Evolutionary conservation across 495 filamentous ascomycete genomes (phyloP), one percentile per base, ranked within the genome.

Genomic region (Penicillium lagena): DNA sequence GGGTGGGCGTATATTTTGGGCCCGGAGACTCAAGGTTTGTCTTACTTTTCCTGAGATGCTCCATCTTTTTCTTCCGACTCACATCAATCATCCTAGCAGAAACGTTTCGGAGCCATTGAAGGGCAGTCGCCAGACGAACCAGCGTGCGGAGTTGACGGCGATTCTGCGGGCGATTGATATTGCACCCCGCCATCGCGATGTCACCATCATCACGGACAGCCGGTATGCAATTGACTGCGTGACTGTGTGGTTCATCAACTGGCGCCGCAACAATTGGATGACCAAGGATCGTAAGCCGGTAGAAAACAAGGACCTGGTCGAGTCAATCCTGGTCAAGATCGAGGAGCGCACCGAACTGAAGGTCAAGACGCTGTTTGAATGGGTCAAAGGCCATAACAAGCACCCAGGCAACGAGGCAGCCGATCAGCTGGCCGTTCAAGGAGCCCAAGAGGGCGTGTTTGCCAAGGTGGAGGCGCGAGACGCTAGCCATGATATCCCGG

Each of bases 81-180:
- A 63, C 36, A 29, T 43, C 47, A 51, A 17, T 51, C 42, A 41
- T 58, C 56, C 63, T 56, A 70, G 63, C 56, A 88, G 86, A 58
- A 98, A 96, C 62, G 74, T 96, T 42, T 90, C 87, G 13, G 91
- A 96, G 57, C 78, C 81, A 12, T 74, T 98, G 2, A 55, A 67
- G 34, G 91, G 91, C 32, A 65, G 72, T 9, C 63, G 71, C 9
- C 93, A 98, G 60, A 96, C 93, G 1, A 98, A 97, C 60, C 87
- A 96, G 61, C 88, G 93, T 5, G 93, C 93, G 12, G 93, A 98
- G 63, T 71, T 98, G 42, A 90, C 88, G 4, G 93, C 90, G 0
- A 83, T 96, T 47, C 70, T 85, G 5, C 85, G 91, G 40, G 87
- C 89, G 7, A 75, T 98, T 17, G 81, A 96, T 54, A 79, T 81